Evolutionary conservation across 2,329 filamentous ascomycete species (phyloP).

Genomic region (Fusarium solani-melongenae): DNA sequence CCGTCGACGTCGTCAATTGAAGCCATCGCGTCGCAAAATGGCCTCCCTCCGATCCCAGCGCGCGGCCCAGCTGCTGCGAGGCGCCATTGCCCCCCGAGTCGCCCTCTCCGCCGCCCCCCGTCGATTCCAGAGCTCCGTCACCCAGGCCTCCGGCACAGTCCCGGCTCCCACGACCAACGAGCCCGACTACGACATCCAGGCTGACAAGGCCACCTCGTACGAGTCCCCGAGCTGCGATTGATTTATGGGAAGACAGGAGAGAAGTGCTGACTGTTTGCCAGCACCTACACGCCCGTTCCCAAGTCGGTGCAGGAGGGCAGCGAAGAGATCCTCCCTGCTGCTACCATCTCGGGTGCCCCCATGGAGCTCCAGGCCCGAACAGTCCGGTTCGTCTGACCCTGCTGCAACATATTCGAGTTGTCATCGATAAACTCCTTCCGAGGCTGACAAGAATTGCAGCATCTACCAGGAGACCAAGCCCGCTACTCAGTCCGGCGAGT

Average conservation of each 20-base stretch:
- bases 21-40: conserved; percentile 60
- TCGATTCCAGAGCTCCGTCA: conserved; percentile 66
- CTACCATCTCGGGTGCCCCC: conserved; percentile 90
- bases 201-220: conserved; percentile 93
- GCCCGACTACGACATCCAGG: conserved; percentile 82
- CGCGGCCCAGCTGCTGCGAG: conserved; percentile 64
- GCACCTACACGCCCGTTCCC: conserved; percentile 90
- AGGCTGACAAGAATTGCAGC: conserved; percentile 58
- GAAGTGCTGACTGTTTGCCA: conserved; percentile 52
- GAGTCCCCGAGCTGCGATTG: conserved; percentile 24
- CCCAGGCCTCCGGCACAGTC: conserved; percentile 54
- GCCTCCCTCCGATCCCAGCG: conserved; percentile 71
- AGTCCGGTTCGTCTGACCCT: conserved; percentile 75
- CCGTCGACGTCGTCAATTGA: conserved; percentile 38
- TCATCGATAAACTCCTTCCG: background rate
- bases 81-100: conserved; percentile 52
- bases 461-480: conserved; percentile 94
- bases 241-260: background rate
- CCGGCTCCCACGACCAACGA: conserved; percentile 67
- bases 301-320: conserved; percentile 91
- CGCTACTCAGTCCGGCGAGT: conserved; percentile 94
- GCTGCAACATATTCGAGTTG: background rate
- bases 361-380: conserved; percentile 93
- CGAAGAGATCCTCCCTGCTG: conserved; percentile 83
- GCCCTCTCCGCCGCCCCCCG: conserved; percentile 57